phyloP scores from a whole-genome alignment of 148 eudicot genomes.

The Camellia granthamiana region DNA sequence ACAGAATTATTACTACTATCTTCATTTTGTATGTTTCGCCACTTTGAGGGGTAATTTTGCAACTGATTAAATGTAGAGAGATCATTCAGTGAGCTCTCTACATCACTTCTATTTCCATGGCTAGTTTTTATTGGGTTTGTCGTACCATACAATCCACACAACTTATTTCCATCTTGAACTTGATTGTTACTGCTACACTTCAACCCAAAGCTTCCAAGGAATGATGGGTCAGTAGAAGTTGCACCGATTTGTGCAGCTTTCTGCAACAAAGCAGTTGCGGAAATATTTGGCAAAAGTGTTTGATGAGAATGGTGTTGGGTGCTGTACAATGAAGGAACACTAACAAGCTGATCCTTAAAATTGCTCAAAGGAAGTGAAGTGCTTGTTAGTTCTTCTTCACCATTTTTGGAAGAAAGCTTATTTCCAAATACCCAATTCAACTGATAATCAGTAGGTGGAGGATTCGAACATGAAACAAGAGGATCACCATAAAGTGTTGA shows the following conservation, averaged over 20 bases:
- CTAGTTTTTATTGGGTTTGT: slow-evolving; percentile 40
- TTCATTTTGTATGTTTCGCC: slow-evolving; percentile 40
- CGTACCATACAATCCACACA: slow-evolving; percentile 43
- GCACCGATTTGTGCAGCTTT: slow-evolving; percentile 84
- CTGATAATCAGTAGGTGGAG: slow-evolving; percentile 27
- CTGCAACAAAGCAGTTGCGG: slow-evolving; percentile 84
- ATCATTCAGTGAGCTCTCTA: slow-evolving; percentile 41
- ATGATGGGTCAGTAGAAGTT: slow-evolving; percentile 37
- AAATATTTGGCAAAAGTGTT: slow-evolving; percentile 36
- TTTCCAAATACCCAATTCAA: slow-evolving; percentile 33
- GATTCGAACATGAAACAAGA: slow-evolving; percentile 8
- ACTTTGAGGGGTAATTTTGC: slow-evolving; percentile 45
- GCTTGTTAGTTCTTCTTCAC: slow-evolving; percentile 18
- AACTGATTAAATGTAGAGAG: slow-evolving; percentile 32
- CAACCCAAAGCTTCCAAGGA: slow-evolving; percentile 42
- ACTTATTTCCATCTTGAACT: slow-evolving; percentile 29
- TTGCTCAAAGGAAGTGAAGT: slow-evolving; percentile 15
- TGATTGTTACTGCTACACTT: slow-evolving; percentile 27
- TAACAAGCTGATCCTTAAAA: no score
- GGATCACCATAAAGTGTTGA: slow-evolving; percentile 5
- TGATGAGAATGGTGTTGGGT: slow-evolving; percentile 42
- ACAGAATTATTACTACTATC: slow-evolving; percentile 17
- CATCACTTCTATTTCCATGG: slow-evolving; percentile 39
- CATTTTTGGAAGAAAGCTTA: not conserved
- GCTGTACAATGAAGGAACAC: slow-evolving; percentile 57